Conservation (phyloP, 192 early-diverging fungal species). For the Glomus cerebriforme region DNA sequence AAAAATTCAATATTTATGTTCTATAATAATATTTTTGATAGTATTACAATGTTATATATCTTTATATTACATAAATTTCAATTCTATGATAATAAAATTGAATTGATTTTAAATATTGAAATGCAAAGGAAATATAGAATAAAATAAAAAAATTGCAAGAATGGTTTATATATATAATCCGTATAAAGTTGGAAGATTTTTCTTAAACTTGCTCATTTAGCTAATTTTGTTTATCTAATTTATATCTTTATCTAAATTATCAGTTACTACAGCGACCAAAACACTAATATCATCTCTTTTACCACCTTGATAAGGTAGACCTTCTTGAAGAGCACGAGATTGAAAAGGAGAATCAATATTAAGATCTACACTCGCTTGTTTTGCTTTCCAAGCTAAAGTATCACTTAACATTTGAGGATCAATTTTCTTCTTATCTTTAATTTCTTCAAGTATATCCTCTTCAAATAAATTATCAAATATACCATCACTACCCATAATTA, state of each 20-base stretch:
- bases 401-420: slow-evolving; percentile 81
- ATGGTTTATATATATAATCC: background rate
- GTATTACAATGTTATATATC: background rate
- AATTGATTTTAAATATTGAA: background rate
- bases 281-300: slow-evolving; percentile 96
- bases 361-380: slow-evolving; percentile 78
- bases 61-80: background rate
- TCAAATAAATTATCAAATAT: slow-evolving; percentile 98
- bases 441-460: slow-evolving; percentile 92
- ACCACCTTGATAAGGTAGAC: slow-evolving; percentile 90
- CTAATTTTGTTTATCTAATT: background rate
- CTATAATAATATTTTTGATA: background rate
- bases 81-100: background rate
- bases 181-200: no score
- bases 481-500: slow-evolving; percentile 91
- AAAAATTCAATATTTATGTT: no score
- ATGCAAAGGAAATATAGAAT: background rate
- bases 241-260: no score
- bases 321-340: slow-evolving; percentile 90
- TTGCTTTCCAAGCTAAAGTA: slow-evolving; percentile 76
- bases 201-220: background rate
- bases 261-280: slow-evolving; percentile 74
- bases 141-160: no score
- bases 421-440: slow-evolving; percentile 37
- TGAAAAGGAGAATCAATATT: slow-evolving; percentile 86